Base-by-base conservation (phyloP, 1,284 basidiomycete species). In the Cryptococcus sp. region DNA sequence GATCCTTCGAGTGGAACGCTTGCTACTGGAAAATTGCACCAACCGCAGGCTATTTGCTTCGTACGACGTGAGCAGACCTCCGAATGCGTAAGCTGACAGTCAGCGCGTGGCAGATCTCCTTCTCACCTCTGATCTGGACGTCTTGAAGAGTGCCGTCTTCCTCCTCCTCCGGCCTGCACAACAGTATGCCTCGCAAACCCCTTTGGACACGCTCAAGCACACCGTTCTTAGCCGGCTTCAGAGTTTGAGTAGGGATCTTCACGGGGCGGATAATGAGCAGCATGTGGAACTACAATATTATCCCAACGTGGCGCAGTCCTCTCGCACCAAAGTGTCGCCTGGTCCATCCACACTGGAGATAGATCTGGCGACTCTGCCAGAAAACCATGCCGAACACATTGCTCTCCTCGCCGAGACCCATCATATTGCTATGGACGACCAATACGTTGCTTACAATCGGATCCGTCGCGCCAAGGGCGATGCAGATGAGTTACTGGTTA, bases 1-100 rank as follows among this genome's bases (percentile, higher is more conserved):
- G 72, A 88, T 99, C 63, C 84, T 99, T 59, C 84, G 87, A 66
- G 95, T 99, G 68, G 87, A 93, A 78, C 85, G 91, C 55, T 81
- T 99, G 47, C 81, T 99, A 53, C 82, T 99, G 71, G 96, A 99
- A 81, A 98, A 98, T 78, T 96, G 94, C 59, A 99, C 95, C 49
- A 99, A 96, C 75, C 84, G 96, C 73, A 99, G 98, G 82, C 89
- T 94, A 60, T 99, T 91, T 80, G 88, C 87, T 61, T 97, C 93
- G 3, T 99, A 97, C 77, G 96, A 99, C 77, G 94, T 96, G 79
- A 80, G 91, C 73, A 47, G 48, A 53, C 27, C 38, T 42, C 22
- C 16, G 17, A 31, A 10, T 41, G 3, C 23, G 52, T 58, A 10
- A 62, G 17, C 31, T 35, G 41, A 40, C 66, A 55, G 47, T 35